These are phyloP conservation scores for Trapa bicornis DNA, from an alignment of 345 rosid species.

Conservation along the genomic window DNA sequence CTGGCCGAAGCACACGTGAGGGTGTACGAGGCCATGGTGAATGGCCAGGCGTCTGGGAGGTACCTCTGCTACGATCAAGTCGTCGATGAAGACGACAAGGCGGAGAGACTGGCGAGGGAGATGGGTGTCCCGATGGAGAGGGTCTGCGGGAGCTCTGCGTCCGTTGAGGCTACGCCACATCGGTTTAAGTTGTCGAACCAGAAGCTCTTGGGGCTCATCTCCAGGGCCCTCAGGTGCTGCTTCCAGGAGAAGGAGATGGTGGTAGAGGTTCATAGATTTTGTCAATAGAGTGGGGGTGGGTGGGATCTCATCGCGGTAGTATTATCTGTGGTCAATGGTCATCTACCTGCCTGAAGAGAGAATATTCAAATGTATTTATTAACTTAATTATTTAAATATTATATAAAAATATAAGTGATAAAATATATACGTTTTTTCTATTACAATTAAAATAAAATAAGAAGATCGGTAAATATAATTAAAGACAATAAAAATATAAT, in stretches of 20 bases:
- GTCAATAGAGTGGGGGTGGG: not conserved
- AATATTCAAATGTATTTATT: too few relatives aligned
- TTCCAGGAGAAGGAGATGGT: slow-evolving; percentile 8
- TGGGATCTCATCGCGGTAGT: too few relatives aligned
- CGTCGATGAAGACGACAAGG: slow-evolving; percentile 27
- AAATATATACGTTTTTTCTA: too few relatives aligned
- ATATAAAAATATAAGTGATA: too few relatives aligned
- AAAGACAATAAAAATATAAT: too few relatives aligned
- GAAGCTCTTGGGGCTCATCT: slow-evolving; percentile 42
- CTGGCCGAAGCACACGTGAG: slow-evolving; percentile 57
- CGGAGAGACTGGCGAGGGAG: slow-evolving; percentile 31
- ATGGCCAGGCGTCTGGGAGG: slow-evolving; percentile 38
- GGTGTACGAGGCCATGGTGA: slow-evolving; percentile 41
- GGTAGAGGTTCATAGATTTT: not conserved
- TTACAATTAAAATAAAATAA: too few relatives aligned
- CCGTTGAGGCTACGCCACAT: not conserved
- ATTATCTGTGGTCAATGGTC: too few relatives aligned
- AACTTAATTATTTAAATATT: too few relatives aligned
- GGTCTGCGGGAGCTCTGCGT: slow-evolving; percentile 22
- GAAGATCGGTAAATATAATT: too few relatives aligned
- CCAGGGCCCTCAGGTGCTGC: slow-evolving; percentile 33
- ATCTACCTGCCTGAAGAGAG: too few relatives aligned
- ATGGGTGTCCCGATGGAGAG: slow-evolving; percentile 39
- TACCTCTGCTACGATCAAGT: slow-evolving; percentile 56
- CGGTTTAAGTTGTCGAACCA: slow-evolving; percentile 31